Percentiles rank a stretch among this genome's conserved stretches.
Conservation (phyloP, 306 rosid genomes). For the Fragaria vesca region DNA sequence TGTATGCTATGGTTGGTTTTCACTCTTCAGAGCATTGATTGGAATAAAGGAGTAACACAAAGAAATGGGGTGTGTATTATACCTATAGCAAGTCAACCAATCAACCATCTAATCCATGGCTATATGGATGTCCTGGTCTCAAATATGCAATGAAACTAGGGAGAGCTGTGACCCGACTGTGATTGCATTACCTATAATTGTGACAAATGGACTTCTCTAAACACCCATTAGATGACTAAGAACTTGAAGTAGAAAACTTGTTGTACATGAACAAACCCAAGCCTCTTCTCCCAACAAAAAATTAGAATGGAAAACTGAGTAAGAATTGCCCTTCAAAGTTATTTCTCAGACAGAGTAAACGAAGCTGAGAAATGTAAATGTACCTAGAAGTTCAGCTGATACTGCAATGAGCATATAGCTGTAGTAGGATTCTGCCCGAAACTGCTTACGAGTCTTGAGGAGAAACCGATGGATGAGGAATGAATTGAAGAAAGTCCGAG, state of each 20-base stretch:
- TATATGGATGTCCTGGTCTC: background rate
- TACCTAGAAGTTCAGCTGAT: too few relatives aligned
- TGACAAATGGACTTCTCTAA: background rate
- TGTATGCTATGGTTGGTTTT: background rate
- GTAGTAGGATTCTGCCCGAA: too few relatives aligned
- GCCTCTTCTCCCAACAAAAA: too few relatives aligned
- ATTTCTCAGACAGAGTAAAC: too few relatives aligned
- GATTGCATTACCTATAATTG: background rate
- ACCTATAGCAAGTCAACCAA: background rate
- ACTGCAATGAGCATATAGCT: too few relatives aligned
- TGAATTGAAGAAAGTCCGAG: too few relatives aligned
- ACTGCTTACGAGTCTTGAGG: too few relatives aligned
- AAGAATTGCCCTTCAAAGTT: too few relatives aligned
- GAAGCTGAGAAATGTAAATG: too few relatives aligned
- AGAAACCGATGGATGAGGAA: too few relatives aligned
- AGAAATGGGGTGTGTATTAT: background rate
- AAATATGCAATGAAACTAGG: background rate
- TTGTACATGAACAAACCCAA: background rate
- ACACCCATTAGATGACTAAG: background rate
- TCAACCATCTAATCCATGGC: background rate
- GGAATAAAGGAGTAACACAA: background rate
- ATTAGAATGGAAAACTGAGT: too few relatives aligned
- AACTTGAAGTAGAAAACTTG: background rate
- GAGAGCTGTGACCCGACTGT: background rate
- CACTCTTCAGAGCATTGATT: background rate